Evolutionary conservation across 108 stramenopile species (phyloP).

Genomic region (Fragilariopsis cylindrus): DNA sequence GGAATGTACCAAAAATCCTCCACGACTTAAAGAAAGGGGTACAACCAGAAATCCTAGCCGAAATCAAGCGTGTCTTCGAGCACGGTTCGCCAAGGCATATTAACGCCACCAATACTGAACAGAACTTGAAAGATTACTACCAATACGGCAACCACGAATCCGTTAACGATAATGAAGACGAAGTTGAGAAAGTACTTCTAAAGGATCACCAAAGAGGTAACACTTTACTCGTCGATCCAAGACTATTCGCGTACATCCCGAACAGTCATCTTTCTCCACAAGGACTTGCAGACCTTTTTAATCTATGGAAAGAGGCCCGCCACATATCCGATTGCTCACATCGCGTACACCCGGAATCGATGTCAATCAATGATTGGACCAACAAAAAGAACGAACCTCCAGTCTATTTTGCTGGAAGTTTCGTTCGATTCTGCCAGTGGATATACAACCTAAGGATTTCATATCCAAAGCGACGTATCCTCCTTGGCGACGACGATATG

Average conservation of each 20-base stretch:
- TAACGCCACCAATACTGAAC: conserved; percentile 3
- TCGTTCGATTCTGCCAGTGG: background rate
- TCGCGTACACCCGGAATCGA: background rate
- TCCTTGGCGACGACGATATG: background rate
- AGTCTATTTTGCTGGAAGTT: conserved; percentile 5
- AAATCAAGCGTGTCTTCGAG: conserved; percentile 12
- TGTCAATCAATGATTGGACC: conserved; percentile 23
- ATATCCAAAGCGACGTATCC: conserved; percentile 7
- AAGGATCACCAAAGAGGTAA: conserved; percentile 9
- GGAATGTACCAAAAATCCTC: background rate
- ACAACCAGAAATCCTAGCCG: background rate
- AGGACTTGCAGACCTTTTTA: conserved; percentile 1
- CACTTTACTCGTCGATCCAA: background rate
- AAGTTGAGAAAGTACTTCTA: background rate
- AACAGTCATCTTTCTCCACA: conserved; percentile 8
- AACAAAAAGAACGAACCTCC: conserved; percentile 14
- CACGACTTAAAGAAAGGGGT: background rate
- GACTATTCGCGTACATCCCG: conserved; percentile 3
- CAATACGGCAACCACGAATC: conserved; percentile 27
- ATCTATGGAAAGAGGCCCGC: conserved; percentile 2
- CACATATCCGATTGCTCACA: conserved; percentile 4
- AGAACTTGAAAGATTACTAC: conserved; percentile 14
- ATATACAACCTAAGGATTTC: conserved; percentile 21
- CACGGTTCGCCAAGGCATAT: background rate
- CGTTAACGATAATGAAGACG: background rate